These are phyloP conservation scores for Eutypella sp. DNA, from an alignment of 2,329 filamentous ascomycete species.

Conservation along the genomic window DNA sequence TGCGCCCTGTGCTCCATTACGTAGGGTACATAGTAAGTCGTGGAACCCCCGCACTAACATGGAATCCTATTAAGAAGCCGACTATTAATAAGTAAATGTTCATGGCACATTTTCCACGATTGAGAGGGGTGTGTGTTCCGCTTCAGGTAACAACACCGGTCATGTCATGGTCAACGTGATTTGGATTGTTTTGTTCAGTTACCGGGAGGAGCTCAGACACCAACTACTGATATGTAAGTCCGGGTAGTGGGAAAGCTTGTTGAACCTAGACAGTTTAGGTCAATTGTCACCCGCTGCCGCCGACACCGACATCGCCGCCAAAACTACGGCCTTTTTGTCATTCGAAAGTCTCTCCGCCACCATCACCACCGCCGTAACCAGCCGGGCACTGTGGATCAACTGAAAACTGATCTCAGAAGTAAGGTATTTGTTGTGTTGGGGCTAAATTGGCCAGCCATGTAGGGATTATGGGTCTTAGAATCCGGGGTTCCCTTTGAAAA, in stretches of 20 bases:
- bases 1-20: too few species aligned
- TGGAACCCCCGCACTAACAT: too few species aligned
- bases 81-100: too few species aligned
- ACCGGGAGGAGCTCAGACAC: neutral
- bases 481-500: neutral
- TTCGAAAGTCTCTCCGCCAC: neutral
- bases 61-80: too few species aligned
- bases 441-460: neutral
- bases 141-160: neutral
- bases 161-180: neutral
- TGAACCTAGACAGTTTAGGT: too few species aligned
- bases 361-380: neutral
- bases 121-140: neutral
- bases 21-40: too few species aligned
- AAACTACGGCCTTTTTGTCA: neutral
- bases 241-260: too few species aligned
- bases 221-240: too few species aligned
- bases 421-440: neutral
- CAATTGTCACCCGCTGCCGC: too few species aligned
- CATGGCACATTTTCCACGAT: too few species aligned
- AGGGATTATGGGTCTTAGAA: neutral
- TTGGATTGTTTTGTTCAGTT: neutral
- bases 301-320: neutral
- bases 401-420: neutral
- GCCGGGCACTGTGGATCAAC: neutral